phyloP scores from a whole-genome alignment of 106 monocot genomes.

The Cymbidium sinense region DNA sequence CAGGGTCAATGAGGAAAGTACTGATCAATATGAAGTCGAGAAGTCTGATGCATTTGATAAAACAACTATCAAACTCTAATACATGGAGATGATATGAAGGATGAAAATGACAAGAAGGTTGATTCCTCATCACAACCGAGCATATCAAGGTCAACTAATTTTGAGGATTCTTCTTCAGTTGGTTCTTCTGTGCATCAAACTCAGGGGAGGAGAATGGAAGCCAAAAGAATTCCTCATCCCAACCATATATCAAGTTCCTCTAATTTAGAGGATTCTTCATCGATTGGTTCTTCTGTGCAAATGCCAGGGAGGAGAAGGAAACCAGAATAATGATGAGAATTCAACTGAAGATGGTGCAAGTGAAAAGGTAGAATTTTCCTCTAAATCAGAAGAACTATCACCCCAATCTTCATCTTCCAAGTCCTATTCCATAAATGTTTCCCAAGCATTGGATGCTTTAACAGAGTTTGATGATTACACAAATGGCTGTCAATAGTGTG shows the following conservation, averaged over 20 bases:
- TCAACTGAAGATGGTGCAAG: constrained; percentile 25
- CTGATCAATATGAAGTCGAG: constrained; percentile 12
- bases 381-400: constrained; percentile 30
- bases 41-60: constrained; percentile 4
- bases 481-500: constrained; percentile 94
- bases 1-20: constrained; percentile 1
- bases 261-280: constrained; percentile 25
- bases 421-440: constrained; percentile 54
- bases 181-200: constrained; percentile 11
- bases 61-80: not conserved
- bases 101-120: not conserved
- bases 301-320: constrained; percentile 18
- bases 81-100: not conserved
- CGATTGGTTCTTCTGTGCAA: constrained; percentile 16
- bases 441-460: constrained; percentile 80
- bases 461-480: constrained; percentile 94
- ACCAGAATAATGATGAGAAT: constrained; percentile 23
- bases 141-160: constrained; percentile 5
- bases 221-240: constrained; percentile 7
- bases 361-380: constrained; percentile 28
- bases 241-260: not conserved
- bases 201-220: constrained; percentile 19
- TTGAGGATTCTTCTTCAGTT: constrained; percentile 25
- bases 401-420: constrained; percentile 20
- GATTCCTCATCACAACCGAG: constrained; percentile 1